Evolutionary conservation across 768 basidiomycete species (phyloP), one percentile per base, ranked within the genome.

Genomic region (Collybia nuda): DNA sequence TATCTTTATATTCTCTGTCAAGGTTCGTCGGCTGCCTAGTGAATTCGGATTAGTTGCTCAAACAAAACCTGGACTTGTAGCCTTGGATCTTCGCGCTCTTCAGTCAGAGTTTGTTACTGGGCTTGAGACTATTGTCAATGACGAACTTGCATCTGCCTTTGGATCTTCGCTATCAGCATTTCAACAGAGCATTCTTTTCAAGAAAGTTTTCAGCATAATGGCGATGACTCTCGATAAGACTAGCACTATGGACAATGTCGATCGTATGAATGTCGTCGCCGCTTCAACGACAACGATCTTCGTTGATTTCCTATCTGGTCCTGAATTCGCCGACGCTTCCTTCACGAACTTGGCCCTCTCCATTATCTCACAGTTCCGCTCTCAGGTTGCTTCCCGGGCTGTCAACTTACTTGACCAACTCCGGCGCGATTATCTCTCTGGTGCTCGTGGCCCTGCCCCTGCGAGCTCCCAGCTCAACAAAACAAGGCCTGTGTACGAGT

Each of bases 81-180:
- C 90, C n/a, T 72, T 93, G 50, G 93, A 94, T 63, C 76, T 91
- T 47, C 86, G 93, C 38, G 84, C 90, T 1, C 57, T 93, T 49
- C 86, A 90, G 59, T 62, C 70, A 50, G 86, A 89, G 51, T 83
- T 93, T 69, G 63, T 73, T 24, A 69, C 69, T 14, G 74, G 74
- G 19, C 66, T 87, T 14, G 57, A 70, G 48, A 61, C 64, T 14
- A 79, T 86, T 47, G 69, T 79, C 17, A 63, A 66, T 21, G 73
- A 81, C 46, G 79, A 85, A 58, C 69, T 89, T 57, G 56, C 62
- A 4, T 46, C 60, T 15, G 63, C 74, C 46, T 85, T 82, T 62
- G 71, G 69, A 44, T 55, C 65, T 23, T 60, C 66, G 40, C 64
- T 81, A n/a, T 62, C 72, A 6, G 51, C 60, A 9, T 46, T 56